phyloP scores from a whole-genome alignment of 176 grass and related monocot genomes.

The Poa pratensis region DNA sequence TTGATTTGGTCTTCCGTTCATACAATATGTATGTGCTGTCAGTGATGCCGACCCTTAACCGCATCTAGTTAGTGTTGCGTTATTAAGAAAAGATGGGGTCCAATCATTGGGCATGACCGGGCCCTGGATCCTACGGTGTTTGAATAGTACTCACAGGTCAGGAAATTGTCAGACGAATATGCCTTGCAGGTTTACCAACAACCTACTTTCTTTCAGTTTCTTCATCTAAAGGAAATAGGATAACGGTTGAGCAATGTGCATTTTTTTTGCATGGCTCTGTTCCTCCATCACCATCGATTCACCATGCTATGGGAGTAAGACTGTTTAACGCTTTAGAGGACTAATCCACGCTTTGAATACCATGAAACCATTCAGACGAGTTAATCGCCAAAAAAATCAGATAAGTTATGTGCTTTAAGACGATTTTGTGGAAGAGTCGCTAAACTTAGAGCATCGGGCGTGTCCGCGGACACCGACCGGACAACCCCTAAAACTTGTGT shows the following conservation, averaged over 20 bases:
- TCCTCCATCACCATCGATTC: not conserved
- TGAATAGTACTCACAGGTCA: not conserved
- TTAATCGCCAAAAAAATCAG: not conserved
- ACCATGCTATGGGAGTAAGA: not conserved
- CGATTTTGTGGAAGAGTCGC: not conserved
- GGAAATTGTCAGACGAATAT: not conserved
- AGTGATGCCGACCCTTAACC: slow-evolving; percentile 45
- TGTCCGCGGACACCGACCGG: too few relatives aligned
- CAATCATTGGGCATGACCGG: not conserved
- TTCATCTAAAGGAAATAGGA: not conserved
- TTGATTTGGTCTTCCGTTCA: not conserved
- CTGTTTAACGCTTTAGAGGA: not conserved
- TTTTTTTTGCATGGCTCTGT: not conserved
- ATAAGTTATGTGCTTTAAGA: not conserved
- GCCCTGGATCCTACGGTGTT: not conserved
- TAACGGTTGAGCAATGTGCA: not conserved
- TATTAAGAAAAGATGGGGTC: not conserved
- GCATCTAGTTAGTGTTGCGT: slow-evolving; percentile 11
- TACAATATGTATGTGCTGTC: slow-evolving; percentile 1
- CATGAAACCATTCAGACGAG: not conserved
- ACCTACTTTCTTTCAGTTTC: not conserved
- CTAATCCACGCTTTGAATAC: not conserved
- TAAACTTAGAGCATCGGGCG: too few relatives aligned
- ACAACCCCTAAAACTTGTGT: too few relatives aligned
- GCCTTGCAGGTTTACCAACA: slow-evolving; percentile 29